A percentile compares a stretch with the other conserved stretches of the same genome.
Conservation (phyloP, 352 stramenopile species). For the Phytophthora colocasiae region DNA sequence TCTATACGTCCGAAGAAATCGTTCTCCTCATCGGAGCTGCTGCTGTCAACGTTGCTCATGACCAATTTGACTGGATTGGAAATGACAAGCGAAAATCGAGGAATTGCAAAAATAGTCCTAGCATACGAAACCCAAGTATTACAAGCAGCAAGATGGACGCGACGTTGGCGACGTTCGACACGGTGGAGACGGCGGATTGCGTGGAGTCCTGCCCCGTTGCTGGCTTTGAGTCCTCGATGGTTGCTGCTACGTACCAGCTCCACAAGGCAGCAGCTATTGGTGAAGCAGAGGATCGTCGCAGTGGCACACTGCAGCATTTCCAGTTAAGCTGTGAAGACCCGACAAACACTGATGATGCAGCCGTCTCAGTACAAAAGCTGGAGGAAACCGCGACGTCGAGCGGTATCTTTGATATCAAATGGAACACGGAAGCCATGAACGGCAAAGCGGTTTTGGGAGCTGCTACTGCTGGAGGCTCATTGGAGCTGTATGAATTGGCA, state of each 20-base stretch:
- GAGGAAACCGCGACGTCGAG: constrained; percentile 57
- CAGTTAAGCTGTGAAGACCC: constrained; percentile 45
- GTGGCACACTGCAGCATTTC: constrained; percentile 78
- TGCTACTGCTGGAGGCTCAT: constrained; percentile 64
- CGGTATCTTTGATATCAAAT: constrained; percentile 89
- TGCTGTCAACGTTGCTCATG: constrained; percentile 20
- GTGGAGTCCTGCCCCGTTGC: constrained; percentile 78
- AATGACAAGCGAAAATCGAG: constrained; percentile 19
- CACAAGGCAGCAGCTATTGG: constrained; percentile 56
- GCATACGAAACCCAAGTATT: constrained; percentile 23
- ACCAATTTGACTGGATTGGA: constrained; percentile 31
- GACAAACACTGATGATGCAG: constrained; percentile 16
- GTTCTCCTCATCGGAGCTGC: constrained; percentile 49
- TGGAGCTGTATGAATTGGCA: constrained; percentile 71
- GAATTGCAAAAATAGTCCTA: constrained; percentile 22
- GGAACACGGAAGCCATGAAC: constrained; percentile 58
- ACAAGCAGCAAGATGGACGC: constrained; percentile 26
- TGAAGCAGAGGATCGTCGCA: constrained; percentile 47
- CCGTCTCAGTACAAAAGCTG: constrained; percentile 52
- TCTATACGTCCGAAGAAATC: constrained; percentile 50
- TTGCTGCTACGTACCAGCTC: constrained; percentile 85
- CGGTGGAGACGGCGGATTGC: constrained; percentile 82
- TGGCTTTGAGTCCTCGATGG: constrained; percentile 69
- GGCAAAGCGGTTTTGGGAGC: constrained; percentile 64
- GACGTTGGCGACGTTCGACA: constrained; percentile 79